These are phyloP conservation scores for Lentinula edodes DNA, from an alignment of 768 basidiomycete genomes.

Conservation along the genomic window DNA sequence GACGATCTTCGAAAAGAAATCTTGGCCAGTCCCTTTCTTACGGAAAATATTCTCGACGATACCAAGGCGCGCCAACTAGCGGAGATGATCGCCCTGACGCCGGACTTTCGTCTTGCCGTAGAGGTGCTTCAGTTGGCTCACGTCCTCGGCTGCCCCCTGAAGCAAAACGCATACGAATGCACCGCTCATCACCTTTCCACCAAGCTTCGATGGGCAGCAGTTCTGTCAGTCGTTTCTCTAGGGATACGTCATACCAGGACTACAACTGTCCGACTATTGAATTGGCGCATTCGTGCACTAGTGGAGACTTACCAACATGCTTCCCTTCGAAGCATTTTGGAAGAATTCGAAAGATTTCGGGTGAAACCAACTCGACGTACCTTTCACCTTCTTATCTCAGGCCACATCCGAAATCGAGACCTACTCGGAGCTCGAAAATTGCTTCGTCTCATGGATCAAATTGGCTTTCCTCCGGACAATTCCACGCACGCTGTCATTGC, in stretches of 20 bases:
- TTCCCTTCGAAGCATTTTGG: slow-evolving; percentile 37
- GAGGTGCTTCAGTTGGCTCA: slow-evolving; percentile 43
- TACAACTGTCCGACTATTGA: slow-evolving; percentile 52
- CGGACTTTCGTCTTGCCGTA: slow-evolving; percentile 26
- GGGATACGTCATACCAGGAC: slow-evolving; percentile 44
- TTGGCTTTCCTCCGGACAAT: slow-evolving; percentile 48
- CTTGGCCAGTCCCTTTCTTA: neutral
- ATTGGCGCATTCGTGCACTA: slow-evolving; percentile 64
- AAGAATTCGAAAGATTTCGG: slow-evolving; percentile 42
- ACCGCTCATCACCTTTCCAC: slow-evolving; percentile 45
- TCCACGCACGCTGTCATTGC: slow-evolving; percentile 58
- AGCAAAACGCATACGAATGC: slow-evolving; percentile 53
- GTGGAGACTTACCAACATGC: slow-evolving; percentile 48
- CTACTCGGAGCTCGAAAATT: slow-evolving; percentile 46
- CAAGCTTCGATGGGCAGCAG: slow-evolving; percentile 40
- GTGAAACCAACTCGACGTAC: slow-evolving; percentile 54
- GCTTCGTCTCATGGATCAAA: slow-evolving; percentile 51
- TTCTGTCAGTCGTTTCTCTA: slow-evolving; percentile 43
- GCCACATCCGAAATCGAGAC: slow-evolving; percentile 65
- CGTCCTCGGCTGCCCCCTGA: slow-evolving; percentile 41
- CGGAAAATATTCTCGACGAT: slow-evolving; percentile 20
- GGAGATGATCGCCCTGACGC: slow-evolving; percentile 25
- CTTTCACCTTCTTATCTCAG: slow-evolving; percentile 63
- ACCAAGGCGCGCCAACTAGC: slow-evolving; percentile 26
- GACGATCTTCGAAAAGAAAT: slow-evolving; percentile 1